A percentile compares a stretch with the other conserved stretches of the same genome.
Evolutionary conservation across 2,329 filamentous ascomycete genomes (phyloP).

Genomic region (Endocalyx cinctus): DNA sequence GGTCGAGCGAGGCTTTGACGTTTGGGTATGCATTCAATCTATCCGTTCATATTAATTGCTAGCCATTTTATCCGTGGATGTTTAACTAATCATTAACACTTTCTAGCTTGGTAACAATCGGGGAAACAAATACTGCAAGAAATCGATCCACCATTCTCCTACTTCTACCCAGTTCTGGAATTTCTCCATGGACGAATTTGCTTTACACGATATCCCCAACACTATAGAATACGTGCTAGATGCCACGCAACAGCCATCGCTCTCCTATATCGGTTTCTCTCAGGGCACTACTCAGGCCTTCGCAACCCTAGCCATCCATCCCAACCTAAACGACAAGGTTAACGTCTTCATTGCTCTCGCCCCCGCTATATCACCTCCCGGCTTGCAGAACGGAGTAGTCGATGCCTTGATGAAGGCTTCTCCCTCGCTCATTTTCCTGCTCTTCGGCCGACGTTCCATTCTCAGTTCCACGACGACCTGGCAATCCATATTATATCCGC

Average conservation of each 20-base stretch:
- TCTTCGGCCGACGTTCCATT: slow-evolving; percentile 88
- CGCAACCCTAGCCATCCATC: slow-evolving; percentile 86
- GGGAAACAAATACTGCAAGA: slow-evolving; percentile 99
- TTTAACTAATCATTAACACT: too few relatives aligned
- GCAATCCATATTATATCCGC: slow-evolving; percentile 93
- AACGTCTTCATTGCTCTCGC: slow-evolving; percentile 95
- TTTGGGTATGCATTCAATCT: slow-evolving; percentile 76
- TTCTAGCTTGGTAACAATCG: slow-evolving; percentile 85
- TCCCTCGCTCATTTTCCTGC: slow-evolving; percentile 83
- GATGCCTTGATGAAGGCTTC: slow-evolving; percentile 92
- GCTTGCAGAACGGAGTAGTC: slow-evolving; percentile 83
- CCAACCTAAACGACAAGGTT: slow-evolving; percentile 84
- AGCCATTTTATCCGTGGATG: too few relatives aligned
- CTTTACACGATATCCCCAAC: slow-evolving; percentile 94
- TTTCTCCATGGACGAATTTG: slow-evolving; percentile 98
- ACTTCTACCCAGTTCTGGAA: slow-evolving; percentile 83
- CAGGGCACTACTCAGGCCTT: slow-evolving; percentile 97
- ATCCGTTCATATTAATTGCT: too few relatives aligned
- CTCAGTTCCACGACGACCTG: slow-evolving; percentile 93
- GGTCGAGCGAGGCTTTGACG: slow-evolving; percentile 88
- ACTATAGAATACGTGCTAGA: slow-evolving; percentile 87
- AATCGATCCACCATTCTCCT: slow-evolving; percentile 73
- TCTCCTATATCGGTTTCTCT: slow-evolving; percentile 96
- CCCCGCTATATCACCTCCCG: slow-evolving; percentile 92
- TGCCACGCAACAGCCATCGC: slow-evolving; percentile 73